Evolutionary conservation across 1,139 yeast species (phyloP).

Genomic region (Yamadazyma atlantica): DNA sequence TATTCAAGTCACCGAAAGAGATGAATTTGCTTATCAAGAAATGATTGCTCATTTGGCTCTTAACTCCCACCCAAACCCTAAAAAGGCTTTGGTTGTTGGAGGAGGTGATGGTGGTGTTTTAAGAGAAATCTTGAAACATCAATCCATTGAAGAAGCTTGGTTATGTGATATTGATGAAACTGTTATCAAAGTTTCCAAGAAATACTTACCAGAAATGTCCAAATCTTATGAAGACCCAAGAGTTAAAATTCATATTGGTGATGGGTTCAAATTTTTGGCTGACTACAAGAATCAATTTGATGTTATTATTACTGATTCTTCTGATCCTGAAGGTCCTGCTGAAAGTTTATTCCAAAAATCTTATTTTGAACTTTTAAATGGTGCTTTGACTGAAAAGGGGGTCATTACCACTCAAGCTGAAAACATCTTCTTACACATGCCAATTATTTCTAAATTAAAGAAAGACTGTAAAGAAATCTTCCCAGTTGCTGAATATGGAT

Average conservation of each 20-base stretch:
- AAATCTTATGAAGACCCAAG: conserved; percentile 78
- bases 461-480: conserved; percentile 73
- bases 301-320: conserved; percentile 90
- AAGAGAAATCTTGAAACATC: conserved; percentile 88
- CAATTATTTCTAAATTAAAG: conserved; percentile 73
- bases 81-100: conserved; percentile 85
- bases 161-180: conserved; percentile 91
- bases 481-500: conserved; percentile 86
- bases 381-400: conserved; percentile 83
- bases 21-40: conserved; percentile 93
- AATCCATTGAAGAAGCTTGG: conserved; percentile 78
- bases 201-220: conserved; percentile 83
- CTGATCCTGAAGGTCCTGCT: conserved; percentile 98
- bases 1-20: conserved; percentile 91
- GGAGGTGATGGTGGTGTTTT: conserved; percentile 98
- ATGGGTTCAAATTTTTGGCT: conserved; percentile 87
- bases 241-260: conserved; percentile 81
- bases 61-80: conserved; percentile 89
- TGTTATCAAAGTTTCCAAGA: conserved; percentile 78
- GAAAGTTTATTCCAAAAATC: conserved; percentile 84
- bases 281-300: conserved; percentile 73
- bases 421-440: conserved; percentile 85
- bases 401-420: conserved; percentile 92
- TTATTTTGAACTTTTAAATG: conserved; percentile 74
- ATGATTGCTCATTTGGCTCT: conserved; percentile 90